A percentile compares a stretch with the other conserved stretches of the same genome.
Conservation (phyloP, 2,329 filamentous ascomycete species). For the Ophiostoma quercus region DNA sequence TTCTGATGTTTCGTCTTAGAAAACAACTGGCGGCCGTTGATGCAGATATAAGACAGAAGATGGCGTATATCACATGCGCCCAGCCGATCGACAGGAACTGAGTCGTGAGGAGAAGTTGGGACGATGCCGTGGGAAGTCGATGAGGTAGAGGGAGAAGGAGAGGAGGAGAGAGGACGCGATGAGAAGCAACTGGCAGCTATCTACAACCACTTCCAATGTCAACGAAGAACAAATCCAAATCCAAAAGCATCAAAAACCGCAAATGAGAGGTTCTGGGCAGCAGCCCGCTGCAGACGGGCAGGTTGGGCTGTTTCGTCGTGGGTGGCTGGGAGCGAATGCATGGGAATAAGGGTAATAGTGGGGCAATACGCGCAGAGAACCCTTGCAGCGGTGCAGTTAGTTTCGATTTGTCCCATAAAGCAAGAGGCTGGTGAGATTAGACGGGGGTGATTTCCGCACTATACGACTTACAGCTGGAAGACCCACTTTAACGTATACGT, state of each 20-base stretch:
- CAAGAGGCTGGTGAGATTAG: neutral
- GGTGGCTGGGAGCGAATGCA: constrained; percentile 13
- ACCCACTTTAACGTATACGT: constrained; percentile 4
- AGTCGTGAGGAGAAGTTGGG: neutral
- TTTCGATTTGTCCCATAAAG: neutral
- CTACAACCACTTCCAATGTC: neutral
- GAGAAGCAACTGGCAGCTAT: neutral
- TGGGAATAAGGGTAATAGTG: constrained; percentile 1
- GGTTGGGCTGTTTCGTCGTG: constrained; percentile 18
- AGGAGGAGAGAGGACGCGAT: neutral
- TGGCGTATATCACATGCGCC: neutral
- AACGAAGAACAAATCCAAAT: neutral
- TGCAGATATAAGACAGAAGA: neutral
- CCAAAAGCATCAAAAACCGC: neutral
- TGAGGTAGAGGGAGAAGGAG: neutral
- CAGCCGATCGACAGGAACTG: neutral
- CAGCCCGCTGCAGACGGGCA: neutral
- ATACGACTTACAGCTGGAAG: neutral
- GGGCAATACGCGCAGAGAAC: neutral
- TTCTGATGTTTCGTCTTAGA: neutral
- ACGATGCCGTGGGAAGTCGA: neutral
- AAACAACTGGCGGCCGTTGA: neutral
- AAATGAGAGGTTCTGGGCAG: neutral
- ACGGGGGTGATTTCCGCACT: neutral
- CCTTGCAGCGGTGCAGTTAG: neutral